Base-by-base conservation (phyloP, 495 filamentous ascomycete genomes). In the Aspergillus ostianus region DNA sequence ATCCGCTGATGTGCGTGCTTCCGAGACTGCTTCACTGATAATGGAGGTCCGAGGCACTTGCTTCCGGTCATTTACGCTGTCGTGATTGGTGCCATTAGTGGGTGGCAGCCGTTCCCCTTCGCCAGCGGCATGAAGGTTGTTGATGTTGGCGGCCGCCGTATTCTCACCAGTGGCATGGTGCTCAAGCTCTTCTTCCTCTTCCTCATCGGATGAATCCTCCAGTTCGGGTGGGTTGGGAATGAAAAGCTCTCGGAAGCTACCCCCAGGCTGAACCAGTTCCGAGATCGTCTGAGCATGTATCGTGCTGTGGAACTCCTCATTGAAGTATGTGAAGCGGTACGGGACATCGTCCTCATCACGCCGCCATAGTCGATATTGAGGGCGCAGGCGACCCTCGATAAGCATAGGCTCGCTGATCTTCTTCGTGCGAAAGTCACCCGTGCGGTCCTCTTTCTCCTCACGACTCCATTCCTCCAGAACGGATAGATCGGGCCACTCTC, bases 301-400 rank as follows among this genome's bases (percentile, higher is more conserved):
- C 0, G 94, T 98, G 66, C 88, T 92, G 51, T 87, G 86, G 59
- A 98, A 90, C 62, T 97, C 91, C 66, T 98, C 94, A 70, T 97
- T 97, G 80, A 98, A 98, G 67, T 98, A 98, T 2, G 94, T 98
- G 69, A 96, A 98, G 47, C 94, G 85, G 68, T 95, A 98, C 0
- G 94, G 94, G 1, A 87, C 87, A 53, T 97, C 95, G 44, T 97
- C 92, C 63, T 94, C 90, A 58, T 89, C 86, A 23, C 87, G 82
- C 70, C 93, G 91, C 94, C 94, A 98, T 6, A 80, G 78, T 54
- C 74, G 72, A 64, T 89, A 90, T 59, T 91, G 87, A 8, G 94
- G 92, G 9, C 94, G 85, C 53, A 98, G 70, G 55, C 94, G 84
- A 8, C 94, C 94, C 51, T 90, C 91, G 53, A 98, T 85, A 54